A percentile compares a stretch with the other conserved stretches of the same genome.
Evolutionary conservation across 257 asterid genomes (phyloP).

Genomic region (Solanum pinnatisectum): DNA sequence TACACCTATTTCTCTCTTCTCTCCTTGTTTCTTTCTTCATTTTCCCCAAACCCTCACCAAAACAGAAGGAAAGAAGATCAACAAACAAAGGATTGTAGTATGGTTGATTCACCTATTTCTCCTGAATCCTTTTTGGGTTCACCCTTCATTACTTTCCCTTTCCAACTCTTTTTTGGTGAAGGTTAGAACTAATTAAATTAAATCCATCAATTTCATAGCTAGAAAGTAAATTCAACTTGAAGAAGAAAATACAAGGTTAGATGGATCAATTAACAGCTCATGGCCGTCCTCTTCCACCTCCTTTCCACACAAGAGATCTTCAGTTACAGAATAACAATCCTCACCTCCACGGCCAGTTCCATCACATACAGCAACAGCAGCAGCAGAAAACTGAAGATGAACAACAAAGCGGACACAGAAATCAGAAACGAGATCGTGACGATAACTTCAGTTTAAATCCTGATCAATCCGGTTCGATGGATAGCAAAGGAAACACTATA

Average conservation of each 20-base stretch:
- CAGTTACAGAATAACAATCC: conserved; percentile 32
- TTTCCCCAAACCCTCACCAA: neutral
- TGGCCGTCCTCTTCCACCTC: conserved; percentile 83
- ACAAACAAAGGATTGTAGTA: neutral
- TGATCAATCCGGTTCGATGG: neutral
- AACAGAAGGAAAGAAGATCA: conserved; percentile 1
- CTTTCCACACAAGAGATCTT: conserved; percentile 61
- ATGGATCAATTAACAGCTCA: conserved; percentile 77
- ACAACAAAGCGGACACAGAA: conserved; percentile 29
- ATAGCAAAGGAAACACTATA: neutral
- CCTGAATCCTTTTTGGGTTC: conserved; percentile 22
- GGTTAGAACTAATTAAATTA: neutral
- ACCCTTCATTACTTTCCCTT: conserved; percentile 5
- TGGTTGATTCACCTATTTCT: conserved; percentile 9
- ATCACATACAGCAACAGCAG: conserved; percentile 28
- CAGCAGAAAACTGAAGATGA: conserved; percentile 33
- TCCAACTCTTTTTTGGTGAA: conserved; percentile 13
- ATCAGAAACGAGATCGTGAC: conserved; percentile 42
- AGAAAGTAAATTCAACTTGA: neutral
- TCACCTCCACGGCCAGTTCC: conserved; percentile 35
- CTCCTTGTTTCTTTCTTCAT: neutral
- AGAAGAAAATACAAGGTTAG: neutral
- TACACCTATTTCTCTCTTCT: neutral
- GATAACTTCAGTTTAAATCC: conserved; percentile 16
- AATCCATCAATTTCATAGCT: neutral